phyloP scores from a whole-genome alignment of 2,329 filamentous ascomycete species.

The Colletotrichum orchidophilum region DNA sequence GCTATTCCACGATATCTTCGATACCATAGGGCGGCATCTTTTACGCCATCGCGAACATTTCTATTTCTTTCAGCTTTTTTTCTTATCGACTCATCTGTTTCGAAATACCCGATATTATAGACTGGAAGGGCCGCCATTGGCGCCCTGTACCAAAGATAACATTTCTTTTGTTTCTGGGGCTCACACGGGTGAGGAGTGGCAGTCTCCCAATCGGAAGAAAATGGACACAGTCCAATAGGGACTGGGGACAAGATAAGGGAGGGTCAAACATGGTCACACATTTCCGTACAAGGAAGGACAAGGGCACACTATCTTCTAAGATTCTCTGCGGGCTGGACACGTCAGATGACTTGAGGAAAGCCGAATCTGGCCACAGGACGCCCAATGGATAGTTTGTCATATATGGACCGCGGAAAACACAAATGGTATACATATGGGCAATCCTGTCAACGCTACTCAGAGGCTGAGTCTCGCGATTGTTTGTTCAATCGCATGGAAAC shows the following conservation, averaged over 20 bases:
- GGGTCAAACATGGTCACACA: slow-evolving; percentile 1
- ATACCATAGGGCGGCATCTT: slow-evolving; percentile 32
- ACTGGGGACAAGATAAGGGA: slow-evolving; percentile 22
- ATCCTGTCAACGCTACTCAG: slow-evolving; percentile 20
- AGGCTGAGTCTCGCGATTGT: slow-evolving; percentile 16
- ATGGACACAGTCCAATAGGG: slow-evolving; percentile 19
- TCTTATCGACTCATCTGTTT: slow-evolving; percentile 29
- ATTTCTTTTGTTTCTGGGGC: slow-evolving; percentile 32
- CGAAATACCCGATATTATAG: slow-evolving; percentile 36
- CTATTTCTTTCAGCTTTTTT: slow-evolving; percentile 19
- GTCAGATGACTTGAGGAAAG: slow-evolving; percentile 30
- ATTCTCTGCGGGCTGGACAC: slow-evolving; percentile 34
- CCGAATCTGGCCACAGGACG: slow-evolving; percentile 20
- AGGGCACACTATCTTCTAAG: slow-evolving; percentile 26
- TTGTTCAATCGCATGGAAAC: slow-evolving; percentile 12
- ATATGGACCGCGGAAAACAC: slow-evolving; percentile 16
- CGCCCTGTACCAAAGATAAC: slow-evolving; percentile 23
- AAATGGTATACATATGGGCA: slow-evolving; percentile 31
- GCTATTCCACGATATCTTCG: slow-evolving; percentile 34
- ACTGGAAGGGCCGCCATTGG: slow-evolving; percentile 27
- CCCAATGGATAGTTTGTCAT: slow-evolving; percentile 30
- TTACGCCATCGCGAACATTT: slow-evolving; percentile 29
- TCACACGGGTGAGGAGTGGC: slow-evolving; percentile 30
- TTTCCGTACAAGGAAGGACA: slow-evolving; percentile 23
- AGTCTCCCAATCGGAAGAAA: slow-evolving; percentile 29